Base-by-base conservation (phyloP, 495 filamentous ascomycete genomes). In the Chaetomium cochliodes region DNA sequence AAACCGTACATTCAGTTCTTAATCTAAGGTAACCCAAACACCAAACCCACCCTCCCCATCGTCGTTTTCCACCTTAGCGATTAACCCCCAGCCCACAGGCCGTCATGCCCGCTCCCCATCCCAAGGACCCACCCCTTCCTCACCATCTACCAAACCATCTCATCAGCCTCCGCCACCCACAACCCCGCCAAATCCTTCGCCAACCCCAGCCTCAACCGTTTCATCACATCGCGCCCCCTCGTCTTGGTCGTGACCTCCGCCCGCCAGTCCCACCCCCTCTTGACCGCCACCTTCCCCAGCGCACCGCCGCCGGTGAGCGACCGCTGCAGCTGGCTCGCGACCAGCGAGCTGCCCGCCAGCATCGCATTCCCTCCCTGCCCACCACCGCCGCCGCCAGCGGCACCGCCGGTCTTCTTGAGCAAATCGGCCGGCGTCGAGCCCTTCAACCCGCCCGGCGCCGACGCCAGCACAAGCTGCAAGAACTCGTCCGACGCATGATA, bases 191-290 rank as follows among this genome's bases (percentile, higher is more conserved):
- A 73, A 69, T 90, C 91, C 68, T 81, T 84, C 16, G 91, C 89
- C 70, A 97, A 70, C 25, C 89, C 90, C 62, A 90, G 70, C 70
- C 92, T 83, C 78, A 97, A 69, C 69, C 90, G 80, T 60, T 81
- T 77, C 46, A 97, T 76, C 2, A 97, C 78, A 69, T 93, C 89
- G 67, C 83, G 79, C 0, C 85, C 90, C 58, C 69, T 85, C 13
- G 80, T 81, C 33, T 79, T 77, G 51, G 83, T 84, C 15, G 78
- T 71, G 58, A 93, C 73, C 13, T 84, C 85, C 7, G 77, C 79
- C 66, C 92, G 78, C 92, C 92, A 97, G 77, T 97, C 92, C 92
- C 92, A 96, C 0, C 88, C 88, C 58, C 90, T 79, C 73, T 84
- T 81, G 18, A 79, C 67, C 33, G 77, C 74, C 15, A 78, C 79